A percentile compares a stretch with the other conserved stretches of the same genome.
phyloP scores from a whole-genome alignment of 1,284 basidiomycete genomes.

The Neonothopanus nambi region DNA sequence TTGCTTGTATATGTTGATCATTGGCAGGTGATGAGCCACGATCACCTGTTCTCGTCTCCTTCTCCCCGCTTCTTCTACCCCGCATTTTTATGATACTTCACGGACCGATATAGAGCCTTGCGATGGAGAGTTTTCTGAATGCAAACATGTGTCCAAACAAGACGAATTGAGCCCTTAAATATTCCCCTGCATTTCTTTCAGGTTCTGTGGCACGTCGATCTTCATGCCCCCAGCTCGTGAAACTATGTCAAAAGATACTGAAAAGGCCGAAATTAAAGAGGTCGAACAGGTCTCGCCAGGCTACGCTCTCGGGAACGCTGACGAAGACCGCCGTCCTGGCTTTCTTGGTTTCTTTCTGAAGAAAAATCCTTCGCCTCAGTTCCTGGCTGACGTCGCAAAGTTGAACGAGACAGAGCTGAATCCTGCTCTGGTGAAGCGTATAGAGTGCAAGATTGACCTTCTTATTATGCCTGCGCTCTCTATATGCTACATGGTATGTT shows the following conservation, averaged over 20 bases:
- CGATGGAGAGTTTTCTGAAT: too few species aligned
- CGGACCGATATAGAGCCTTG: too few species aligned
- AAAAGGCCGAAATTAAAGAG: constrained; percentile 13
- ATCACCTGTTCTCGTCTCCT: too few species aligned
- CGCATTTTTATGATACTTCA: too few species aligned
- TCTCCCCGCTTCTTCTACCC: too few species aligned
- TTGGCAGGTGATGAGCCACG: too few species aligned
- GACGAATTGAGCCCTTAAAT: too few species aligned
- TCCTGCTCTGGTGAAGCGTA: constrained; percentile 31
- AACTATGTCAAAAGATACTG: background rate
- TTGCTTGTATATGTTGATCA: background rate
- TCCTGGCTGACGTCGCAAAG: constrained; percentile 33
- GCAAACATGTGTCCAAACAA: too few species aligned
- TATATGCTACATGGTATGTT: constrained; percentile 38
- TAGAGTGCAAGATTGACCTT: constrained; percentile 36
- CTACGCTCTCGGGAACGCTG: constrained; percentile 12
- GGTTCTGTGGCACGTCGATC: too few species aligned
- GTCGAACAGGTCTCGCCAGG: constrained; percentile 12
- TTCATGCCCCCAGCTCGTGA: too few species aligned
- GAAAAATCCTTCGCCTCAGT: constrained; percentile 32
- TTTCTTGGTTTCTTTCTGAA: constrained; percentile 29
- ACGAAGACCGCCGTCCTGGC: constrained; percentile 15
- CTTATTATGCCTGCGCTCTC: constrained; percentile 37
- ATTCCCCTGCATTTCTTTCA: too few species aligned
- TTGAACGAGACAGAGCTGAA: constrained; percentile 32